These are phyloP conservation scores for Diversispora epigaea DNA, from an alignment of 192 early-diverging fungal genomes.

Conservation along the genomic window DNA sequence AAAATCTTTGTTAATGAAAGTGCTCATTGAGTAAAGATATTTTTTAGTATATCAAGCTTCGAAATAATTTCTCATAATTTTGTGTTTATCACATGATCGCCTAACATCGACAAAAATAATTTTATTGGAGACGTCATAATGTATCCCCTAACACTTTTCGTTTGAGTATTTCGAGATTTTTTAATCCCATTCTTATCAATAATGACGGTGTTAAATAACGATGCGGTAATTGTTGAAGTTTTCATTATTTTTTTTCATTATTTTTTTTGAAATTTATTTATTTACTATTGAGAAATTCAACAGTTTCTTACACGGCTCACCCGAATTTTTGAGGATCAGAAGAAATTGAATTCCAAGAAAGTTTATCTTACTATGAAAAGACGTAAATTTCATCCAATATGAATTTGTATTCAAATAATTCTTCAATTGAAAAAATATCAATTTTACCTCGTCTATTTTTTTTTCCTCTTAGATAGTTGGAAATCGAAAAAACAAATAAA, in stretches of 20 bases:
- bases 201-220: constrained; percentile 16
- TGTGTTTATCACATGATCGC: too few relatives aligned
- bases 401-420: background rate
- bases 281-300: background rate
- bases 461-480: constrained; percentile 10
- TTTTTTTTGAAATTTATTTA: background rate
- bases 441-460: background rate
- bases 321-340: constrained; percentile 37
- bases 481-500: background rate
- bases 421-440: background rate
- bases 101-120: too few relatives aligned
- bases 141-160: too few relatives aligned
- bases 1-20: too few relatives aligned
- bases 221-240: background rate
- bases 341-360: constrained; percentile 37
- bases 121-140: too few relatives aligned
- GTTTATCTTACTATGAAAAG: constrained; percentile 54
- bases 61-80: too few relatives aligned
- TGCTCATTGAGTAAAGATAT: too few relatives aligned
- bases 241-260: background rate
- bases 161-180: too few relatives aligned
- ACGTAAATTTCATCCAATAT: constrained; percentile 34
- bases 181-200: too few relatives aligned
- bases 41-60: too few relatives aligned
- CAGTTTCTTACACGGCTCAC: constrained; percentile 45